Evolutionary conservation across 2,329 filamentous ascomycete genomes (phyloP).

Genomic region (Nigrospora oryzae): DNA sequence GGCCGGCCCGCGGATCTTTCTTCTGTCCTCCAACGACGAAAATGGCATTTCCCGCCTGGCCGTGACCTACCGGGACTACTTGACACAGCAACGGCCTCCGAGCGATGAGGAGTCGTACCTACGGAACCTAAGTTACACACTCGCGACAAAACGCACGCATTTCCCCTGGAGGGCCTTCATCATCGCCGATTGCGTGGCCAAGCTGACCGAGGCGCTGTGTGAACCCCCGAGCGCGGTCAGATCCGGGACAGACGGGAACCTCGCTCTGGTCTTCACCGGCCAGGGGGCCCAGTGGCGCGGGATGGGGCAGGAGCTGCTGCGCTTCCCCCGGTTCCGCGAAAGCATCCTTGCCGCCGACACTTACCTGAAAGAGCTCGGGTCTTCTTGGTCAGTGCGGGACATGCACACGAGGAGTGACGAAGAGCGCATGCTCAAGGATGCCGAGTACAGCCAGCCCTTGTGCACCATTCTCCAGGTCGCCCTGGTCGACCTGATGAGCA

Average conservation of each 20-base stretch:
- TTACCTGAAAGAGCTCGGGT: conserved; percentile 14
- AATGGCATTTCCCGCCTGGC: too few species aligned
- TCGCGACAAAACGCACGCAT: too few species aligned
- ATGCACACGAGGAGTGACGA: conserved; percentile 21
- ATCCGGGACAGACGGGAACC: not conserved
- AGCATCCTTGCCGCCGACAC: conserved; percentile 16
- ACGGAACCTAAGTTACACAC: too few species aligned
- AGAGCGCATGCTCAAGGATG: conserved; percentile 19
- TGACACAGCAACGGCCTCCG: too few species aligned
- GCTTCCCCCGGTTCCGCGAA: conserved; percentile 13
- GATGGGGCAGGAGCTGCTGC: conserved; percentile 27
- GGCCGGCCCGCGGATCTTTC: too few species aligned
- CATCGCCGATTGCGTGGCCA: too few species aligned
- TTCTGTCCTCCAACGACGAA: too few species aligned
- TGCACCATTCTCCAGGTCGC: conserved; percentile 20
- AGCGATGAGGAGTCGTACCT: too few species aligned
- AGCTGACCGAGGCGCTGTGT: too few species aligned
- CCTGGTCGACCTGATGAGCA: conserved; percentile 18
- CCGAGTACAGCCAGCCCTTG: conserved; percentile 20
- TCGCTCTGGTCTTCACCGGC: conserved; percentile 23
- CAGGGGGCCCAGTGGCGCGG: conserved; percentile 26
- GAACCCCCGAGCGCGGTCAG: not conserved
- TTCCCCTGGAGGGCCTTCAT: too few species aligned
- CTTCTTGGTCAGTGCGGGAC: conserved; percentile 14
- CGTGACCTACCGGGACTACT: too few species aligned